Evolutionary conservation across 352 stramenopile species (phyloP), one percentile per base, ranked within the genome.

Genomic region (Pythium coloratum): DNA sequence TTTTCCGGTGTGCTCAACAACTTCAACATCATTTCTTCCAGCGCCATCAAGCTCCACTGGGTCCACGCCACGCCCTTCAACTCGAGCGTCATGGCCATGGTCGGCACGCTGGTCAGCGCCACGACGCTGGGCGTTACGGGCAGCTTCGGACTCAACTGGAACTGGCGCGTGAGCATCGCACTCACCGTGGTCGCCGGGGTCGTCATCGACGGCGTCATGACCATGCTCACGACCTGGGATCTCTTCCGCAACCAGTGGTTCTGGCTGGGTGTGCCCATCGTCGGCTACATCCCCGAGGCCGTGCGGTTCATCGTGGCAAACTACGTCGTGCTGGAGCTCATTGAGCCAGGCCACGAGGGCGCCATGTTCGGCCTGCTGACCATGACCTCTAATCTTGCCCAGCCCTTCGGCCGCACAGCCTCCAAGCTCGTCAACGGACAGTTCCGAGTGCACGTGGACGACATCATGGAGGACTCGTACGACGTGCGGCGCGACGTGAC

Each of bases 311-410:
- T 76, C 28, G 65, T 76, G 18, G 59, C 59, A 26, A 67, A 59
- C 24, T 72, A 67, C 47, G 63, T 70, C 33, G 60, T 67, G 26
- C 60, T 72, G 10, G 69, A 76, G 57, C 64, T 76, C 6, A 46
- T 66, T 33, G 40, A 63, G 38, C 46, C 57, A 12, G 69, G 69
- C 6, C 51, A 59, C 65, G 62, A 70, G 46, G 59, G 51, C 33
- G 49, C 54, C 5, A 20, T 67, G 24, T 74, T 77, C 55, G 73
- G 72, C 3, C 66, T 82, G 24, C 46, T 78, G 30, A 82, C 76
- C 12, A 79, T 73, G 26, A 59, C 66, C 7, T 50, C 55, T 3
- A 76, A 72, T 50, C 49, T 78, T 16, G 44, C 59, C 7, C 33
- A 46, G 2, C 62, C 64, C 6, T 59, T 73, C 26, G 62, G 51